Evolutionary conservation across 495 filamentous ascomycete species (phyloP).

Genomic region (Glonium stellatum): DNA sequence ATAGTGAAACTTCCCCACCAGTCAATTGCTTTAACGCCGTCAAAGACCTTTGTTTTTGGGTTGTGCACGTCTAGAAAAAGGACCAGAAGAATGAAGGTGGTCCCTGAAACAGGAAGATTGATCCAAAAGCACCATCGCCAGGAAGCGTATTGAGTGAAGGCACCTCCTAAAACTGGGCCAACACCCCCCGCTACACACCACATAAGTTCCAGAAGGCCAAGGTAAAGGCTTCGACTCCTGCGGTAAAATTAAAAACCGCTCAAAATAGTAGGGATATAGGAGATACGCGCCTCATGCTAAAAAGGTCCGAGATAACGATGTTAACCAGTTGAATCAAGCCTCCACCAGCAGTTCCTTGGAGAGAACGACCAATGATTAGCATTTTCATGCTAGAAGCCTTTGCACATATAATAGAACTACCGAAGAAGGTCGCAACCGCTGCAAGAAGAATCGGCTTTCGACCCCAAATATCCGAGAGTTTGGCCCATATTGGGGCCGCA

Average conservation of each 20-base stretch:
- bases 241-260: not conserved
- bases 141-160: constrained; percentile 52
- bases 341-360: constrained; percentile 52
- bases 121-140: constrained; percentile 73
- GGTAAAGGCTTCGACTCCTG: constrained; percentile 42
- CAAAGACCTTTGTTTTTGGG: constrained; percentile 47
- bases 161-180: constrained; percentile 64
- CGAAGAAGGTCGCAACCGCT: constrained; percentile 39
- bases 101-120: constrained; percentile 57
- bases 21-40: constrained; percentile 44
- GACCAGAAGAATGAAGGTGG: constrained; percentile 51
- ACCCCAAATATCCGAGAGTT: constrained; percentile 56
- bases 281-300: constrained; percentile 46
- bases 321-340: constrained; percentile 48
- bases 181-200: constrained; percentile 53
- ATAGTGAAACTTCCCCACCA: constrained; percentile 43
- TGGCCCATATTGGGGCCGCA: constrained; percentile 50
- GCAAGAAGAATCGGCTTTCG: constrained; percentile 47
- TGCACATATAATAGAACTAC: constrained; percentile 44
- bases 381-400: constrained; percentile 44
- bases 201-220: constrained; percentile 49
- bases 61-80: constrained; percentile 55
- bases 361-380: constrained; percentile 48
- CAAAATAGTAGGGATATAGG: not conserved
- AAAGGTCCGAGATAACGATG: constrained; percentile 53